phyloP scores from a whole-genome alignment of 2,329 filamentous ascomycete genomes.

The Exophiala oligosperma region DNA sequence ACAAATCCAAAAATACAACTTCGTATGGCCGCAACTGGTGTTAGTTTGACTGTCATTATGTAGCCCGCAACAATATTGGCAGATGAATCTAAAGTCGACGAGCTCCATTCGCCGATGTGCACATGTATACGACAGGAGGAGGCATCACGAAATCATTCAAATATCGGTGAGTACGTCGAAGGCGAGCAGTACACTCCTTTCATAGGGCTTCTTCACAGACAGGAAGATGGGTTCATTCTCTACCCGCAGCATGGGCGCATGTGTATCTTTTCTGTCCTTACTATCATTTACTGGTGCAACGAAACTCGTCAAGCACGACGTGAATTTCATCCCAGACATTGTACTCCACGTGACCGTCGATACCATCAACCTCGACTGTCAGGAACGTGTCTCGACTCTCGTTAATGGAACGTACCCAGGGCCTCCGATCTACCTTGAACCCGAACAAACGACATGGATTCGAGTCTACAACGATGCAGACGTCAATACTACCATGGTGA shows the following conservation, averaged over 20 bases:
- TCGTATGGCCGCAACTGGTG: background rate
- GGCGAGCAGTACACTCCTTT: background rate
- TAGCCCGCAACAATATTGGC: no score
- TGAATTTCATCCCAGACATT: slow-evolving; percentile 41
- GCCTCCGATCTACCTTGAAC: slow-evolving; percentile 48
- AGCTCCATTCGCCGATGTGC: no score
- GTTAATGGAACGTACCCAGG: slow-evolving; percentile 57
- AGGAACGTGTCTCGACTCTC: slow-evolving; percentile 48
- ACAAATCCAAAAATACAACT: background rate
- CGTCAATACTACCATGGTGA: slow-evolving; percentile 59
- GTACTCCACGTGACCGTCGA: slow-evolving; percentile 47
- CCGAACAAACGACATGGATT: slow-evolving; percentile 54
- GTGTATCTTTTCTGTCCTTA: slow-evolving; percentile 1
- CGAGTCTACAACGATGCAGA: slow-evolving; percentile 58
- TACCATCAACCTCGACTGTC: slow-evolving; percentile 47
- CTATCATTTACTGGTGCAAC: background rate
- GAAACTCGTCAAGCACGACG: slow-evolving; percentile 18
- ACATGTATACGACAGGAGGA: no score
- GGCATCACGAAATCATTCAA: background rate
- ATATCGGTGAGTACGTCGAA: background rate
- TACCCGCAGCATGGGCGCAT: background rate
- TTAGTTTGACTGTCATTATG: no score
- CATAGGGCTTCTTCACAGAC: background rate
- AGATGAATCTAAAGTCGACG: no score
- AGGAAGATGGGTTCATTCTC: background rate